Evolutionary conservation across 176 grass and related monocot genomes (phyloP).

Genomic region (Alloteropsis semialata): DNA sequence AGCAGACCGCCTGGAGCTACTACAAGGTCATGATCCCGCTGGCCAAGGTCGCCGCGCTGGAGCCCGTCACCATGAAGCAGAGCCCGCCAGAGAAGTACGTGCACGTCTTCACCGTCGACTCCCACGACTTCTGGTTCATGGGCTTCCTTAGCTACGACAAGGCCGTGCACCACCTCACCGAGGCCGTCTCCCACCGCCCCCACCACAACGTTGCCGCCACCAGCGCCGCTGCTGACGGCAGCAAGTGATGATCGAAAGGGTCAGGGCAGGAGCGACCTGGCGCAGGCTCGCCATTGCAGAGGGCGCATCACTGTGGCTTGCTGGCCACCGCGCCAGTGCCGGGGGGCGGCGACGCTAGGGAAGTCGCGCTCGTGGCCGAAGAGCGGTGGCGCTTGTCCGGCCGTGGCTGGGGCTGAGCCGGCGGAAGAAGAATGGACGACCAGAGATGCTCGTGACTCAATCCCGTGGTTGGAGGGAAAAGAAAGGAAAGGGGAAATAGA

Average conservation of each 20-base stretch:
- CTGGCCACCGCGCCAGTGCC: too few species aligned
- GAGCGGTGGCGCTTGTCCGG: too few species aligned
- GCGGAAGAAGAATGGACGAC: too few species aligned
- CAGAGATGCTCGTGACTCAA: too few species aligned
- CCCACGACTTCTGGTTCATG: conserved; percentile 98
- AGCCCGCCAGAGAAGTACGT: conserved; percentile 71
- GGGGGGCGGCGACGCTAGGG: too few species aligned
- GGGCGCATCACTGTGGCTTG: too few species aligned
- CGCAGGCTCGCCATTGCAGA: too few species aligned
- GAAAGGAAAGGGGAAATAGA: too few species aligned
- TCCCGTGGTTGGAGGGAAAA: too few species aligned
- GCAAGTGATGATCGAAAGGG: background rate
- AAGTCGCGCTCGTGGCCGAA: too few species aligned
- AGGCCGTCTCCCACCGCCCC: conserved; percentile 11
- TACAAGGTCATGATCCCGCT: conserved; percentile 78
- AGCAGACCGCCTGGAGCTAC: conserved; percentile 78
- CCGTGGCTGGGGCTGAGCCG: too few species aligned
- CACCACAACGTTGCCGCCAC: background rate
- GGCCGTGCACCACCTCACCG: conserved; percentile 54
- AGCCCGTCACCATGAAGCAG: conserved; percentile 54
- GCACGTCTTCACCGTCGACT: conserved; percentile 61
- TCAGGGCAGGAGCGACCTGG: too few species aligned
- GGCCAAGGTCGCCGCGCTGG: conserved; percentile 45
- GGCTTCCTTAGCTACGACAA: conserved; percentile 89
- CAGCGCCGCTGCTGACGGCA: background rate